Evolutionary conservation across 495 filamentous ascomycete genomes (phyloP).

Genomic region (Parachaetomium inaequale): DNA sequence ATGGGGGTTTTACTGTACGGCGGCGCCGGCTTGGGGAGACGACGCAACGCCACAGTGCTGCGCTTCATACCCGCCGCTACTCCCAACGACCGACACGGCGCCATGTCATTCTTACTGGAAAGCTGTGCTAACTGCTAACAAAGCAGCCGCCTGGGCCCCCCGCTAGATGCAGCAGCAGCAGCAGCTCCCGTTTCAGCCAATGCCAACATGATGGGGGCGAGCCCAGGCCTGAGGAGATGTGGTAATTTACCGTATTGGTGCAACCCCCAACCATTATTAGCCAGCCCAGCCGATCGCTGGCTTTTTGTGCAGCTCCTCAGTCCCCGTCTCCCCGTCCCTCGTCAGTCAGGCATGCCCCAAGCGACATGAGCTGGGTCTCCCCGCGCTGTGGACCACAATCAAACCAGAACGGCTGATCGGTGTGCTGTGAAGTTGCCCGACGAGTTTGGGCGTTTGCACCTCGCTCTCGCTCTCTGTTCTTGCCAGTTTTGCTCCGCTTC

Average conservation of each 20-base stretch:
- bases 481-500: neutral
- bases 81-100: too few relatives aligned
- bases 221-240: neutral
- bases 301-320: neutral
- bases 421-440: neutral
- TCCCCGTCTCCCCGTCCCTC: neutral
- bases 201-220: neutral
- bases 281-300: neutral
- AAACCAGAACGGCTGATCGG: neutral
- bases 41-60: neutral
- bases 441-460: conserved; percentile 4
- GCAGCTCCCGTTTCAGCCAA: neutral
- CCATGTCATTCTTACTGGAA: too few relatives aligned
- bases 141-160: neutral
- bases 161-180: neutral
- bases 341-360: neutral
- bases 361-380: conserved; percentile 2
- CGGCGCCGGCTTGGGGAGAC: neutral
- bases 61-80: neutral
- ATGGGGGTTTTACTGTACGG: neutral
- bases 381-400: neutral
- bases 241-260: conserved; percentile 4
- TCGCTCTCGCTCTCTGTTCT: neutral
- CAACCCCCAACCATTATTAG: neutral
- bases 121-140: neutral